Evolutionary conservation across 768 basidiomycete genomes (phyloP).

Genomic region (Russula earlei): DNA sequence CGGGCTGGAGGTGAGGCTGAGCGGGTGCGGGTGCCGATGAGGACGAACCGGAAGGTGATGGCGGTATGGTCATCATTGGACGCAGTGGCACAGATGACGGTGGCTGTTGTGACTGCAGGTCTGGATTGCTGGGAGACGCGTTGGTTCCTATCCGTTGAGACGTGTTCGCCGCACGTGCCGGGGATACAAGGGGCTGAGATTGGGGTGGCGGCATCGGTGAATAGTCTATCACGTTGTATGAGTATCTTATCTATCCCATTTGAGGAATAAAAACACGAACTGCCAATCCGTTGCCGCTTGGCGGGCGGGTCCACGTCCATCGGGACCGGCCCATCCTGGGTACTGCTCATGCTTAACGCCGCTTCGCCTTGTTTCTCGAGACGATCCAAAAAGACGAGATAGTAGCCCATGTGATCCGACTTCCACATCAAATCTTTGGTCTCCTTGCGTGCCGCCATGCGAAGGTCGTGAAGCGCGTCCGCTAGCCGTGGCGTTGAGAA

Average conservation of each 20-base stretch:
- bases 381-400: conserved; percentile 5
- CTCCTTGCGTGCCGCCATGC: conserved; percentile 12
- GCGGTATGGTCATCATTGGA: background rate
- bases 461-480: conserved; percentile 4
- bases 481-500: conserved; percentile 1
- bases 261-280: background rate
- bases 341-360: background rate
- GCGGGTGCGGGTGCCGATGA: background rate
- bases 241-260: background rate
- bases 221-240: background rate
- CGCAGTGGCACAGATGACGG: background rate
- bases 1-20: background rate
- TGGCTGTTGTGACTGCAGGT: background rate
- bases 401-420: conserved; percentile 6
- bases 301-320: conserved; percentile 11
- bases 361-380: conserved; percentile 3
- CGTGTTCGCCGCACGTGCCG: background rate
- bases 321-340: background rate
- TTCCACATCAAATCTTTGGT: conserved; percentile 18
- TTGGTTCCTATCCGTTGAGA: background rate
- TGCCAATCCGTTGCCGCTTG: conserved; percentile 4
- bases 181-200: background rate
- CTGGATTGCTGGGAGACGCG: background rate
- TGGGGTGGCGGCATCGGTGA: background rate
- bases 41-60: background rate